Base-by-base conservation (phyloP, 768 basidiomycete genomes). In the Amyloporia xantha region DNA sequence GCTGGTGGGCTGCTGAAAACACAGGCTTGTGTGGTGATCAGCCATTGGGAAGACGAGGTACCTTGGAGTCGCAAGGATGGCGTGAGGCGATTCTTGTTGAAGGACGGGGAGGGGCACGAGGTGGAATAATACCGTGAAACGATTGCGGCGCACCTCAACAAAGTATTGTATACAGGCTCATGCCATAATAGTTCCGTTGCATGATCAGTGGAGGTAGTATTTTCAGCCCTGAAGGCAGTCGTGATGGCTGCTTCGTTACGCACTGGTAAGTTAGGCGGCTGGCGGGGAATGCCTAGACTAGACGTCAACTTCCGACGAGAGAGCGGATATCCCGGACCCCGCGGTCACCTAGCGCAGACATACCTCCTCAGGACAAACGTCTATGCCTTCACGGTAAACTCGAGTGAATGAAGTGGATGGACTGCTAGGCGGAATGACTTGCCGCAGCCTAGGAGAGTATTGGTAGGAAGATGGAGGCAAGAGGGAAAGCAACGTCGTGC, bases 1-100 rank as follows among this genome's bases (percentile, higher is more conserved):
- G 65, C 58, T 2, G 70, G 67, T 1, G 80, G 77, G 0, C 60
- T 84, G 20, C 68, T 68, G 19, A 55, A 65, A 10, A 68, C 75
- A 37, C 91, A 96, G 68, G 85, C 84, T 2, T 84, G 91, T 20
- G 74, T 97, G 1, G 84, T 90, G 2, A 78, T 98, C 48, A 91
- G 84, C 33, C 93, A 95, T 68, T 91, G 90, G 82, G 86, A 90
- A 54, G 86, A 86, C 30, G 93, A 97, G 66, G 81, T 93, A 15
- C 93, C 93, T 2, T 94, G 91, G 91, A 71, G 67, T 1, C 61
- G 55, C 0, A 71, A 70, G 12, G 81, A 83, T 44, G 78, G 81
- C 0, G 59, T 86, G 38, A 70, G 59, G 59, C 58, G 50, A 41
- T 68, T 68, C 40, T 59, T 48, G 45, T 51, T 75, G 33, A 64